Conservation (phyloP, 106 monocot genomes). For the Dendrobium officinale region DNA sequence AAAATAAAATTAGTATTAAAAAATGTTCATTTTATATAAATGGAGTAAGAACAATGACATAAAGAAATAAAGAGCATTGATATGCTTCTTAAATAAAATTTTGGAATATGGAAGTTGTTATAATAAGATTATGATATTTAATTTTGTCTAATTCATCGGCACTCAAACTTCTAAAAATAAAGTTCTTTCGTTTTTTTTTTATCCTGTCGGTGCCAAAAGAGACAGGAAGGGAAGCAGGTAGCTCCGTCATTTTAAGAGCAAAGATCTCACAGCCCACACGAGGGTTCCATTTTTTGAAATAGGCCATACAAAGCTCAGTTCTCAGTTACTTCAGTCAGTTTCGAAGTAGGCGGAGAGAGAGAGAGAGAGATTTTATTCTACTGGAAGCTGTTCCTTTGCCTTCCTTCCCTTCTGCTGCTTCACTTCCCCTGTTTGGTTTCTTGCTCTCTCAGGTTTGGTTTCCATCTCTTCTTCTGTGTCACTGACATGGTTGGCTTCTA, state of each 20-base stretch:
- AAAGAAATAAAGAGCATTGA: no score
- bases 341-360: not conserved
- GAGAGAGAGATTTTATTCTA: not conserved
- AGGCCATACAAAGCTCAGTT: not conserved
- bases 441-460: not conserved
- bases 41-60: no score
- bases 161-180: no score
- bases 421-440: not conserved
- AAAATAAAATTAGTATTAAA: no score
- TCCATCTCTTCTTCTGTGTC: not conserved
- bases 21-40: no score
- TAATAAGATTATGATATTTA: no score
- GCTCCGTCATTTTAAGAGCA: not conserved
- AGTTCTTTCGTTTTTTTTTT: no score
- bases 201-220: not conserved
- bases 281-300: not conserved
- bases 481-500: no score
- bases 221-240: not conserved
- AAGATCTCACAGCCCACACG: not conserved
- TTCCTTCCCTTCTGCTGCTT: not conserved
- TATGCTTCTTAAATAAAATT: no score
- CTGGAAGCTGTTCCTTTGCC: not conserved
- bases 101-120: no score
- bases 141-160: no score
- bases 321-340: not conserved